Evolutionary conservation across 1,139 yeast species (phyloP).

Genomic region (Magnusiomyces magnusii): DNA sequence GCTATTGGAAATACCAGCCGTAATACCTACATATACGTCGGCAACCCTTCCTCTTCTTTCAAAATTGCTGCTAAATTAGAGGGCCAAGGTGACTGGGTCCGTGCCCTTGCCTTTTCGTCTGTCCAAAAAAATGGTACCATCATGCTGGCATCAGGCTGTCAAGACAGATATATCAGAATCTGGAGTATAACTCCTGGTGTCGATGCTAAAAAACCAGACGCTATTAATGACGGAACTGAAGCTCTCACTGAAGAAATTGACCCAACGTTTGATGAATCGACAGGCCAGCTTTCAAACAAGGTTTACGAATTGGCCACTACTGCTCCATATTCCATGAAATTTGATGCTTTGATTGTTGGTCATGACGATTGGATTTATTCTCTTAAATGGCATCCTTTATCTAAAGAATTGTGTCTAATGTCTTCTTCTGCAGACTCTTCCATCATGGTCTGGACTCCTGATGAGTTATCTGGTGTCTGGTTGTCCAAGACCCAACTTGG

Average conservation of each 20-base stretch:
- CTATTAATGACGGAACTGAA: slow-evolving; percentile 11
- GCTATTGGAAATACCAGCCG: slow-evolving; percentile 77
- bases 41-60: slow-evolving; percentile 26
- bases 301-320: slow-evolving; percentile 24
- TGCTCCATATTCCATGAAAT: slow-evolving; percentile 49
- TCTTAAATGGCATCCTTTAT: slow-evolving; percentile 66
- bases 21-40: slow-evolving; percentile 44
- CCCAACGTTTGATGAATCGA: slow-evolving; percentile 13
- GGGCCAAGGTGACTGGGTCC: slow-evolving; percentile 96
- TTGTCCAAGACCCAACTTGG: slow-evolving; percentile 75
- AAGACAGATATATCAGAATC: slow-evolving; percentile 79
- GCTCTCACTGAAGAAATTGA: slow-evolving; percentile 17
- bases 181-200: slow-evolving; percentile 68
- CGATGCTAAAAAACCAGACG: slow-evolving; percentile 14
- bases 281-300: slow-evolving; percentile 23
- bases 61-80: slow-evolving; percentile 47
- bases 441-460: slow-evolving; percentile 94
- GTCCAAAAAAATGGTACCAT: slow-evolving; percentile 38
- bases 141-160: slow-evolving; percentile 77
- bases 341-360: slow-evolving; percentile 93
- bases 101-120: slow-evolving; percentile 54
- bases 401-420: slow-evolving; percentile 47
- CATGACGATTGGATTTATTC: slow-evolving; percentile 98
- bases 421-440: slow-evolving; percentile 94
- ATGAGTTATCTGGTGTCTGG: slow-evolving; percentile 84